Percentiles rank a stretch among this genome's conserved stretches.
Evolutionary conservation across 306 rosid genomes (phyloP).

Genomic region (Datisca glomerata): DNA sequence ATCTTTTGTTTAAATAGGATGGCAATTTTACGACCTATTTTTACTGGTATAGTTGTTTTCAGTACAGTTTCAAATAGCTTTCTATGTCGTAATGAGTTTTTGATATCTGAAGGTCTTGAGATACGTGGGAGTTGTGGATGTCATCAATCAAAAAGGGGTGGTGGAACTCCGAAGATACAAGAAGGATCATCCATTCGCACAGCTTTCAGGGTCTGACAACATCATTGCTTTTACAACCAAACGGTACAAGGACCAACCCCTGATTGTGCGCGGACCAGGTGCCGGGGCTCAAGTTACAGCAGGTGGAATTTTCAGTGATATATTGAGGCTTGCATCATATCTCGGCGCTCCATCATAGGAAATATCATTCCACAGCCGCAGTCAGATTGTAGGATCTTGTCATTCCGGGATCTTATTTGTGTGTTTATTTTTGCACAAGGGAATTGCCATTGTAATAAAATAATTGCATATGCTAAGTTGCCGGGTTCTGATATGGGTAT

Average conservation of each 20-base stretch:
- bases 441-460: too few relatives aligned
- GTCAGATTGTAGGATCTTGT: not conserved
- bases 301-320: slow-evolving; percentile 88
- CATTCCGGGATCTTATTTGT: too few relatives aligned
- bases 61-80: too few relatives aligned
- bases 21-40: too few relatives aligned
- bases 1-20: too few relatives aligned
- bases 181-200: slow-evolving; percentile 95
- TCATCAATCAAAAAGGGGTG: slow-evolving; percentile 47
- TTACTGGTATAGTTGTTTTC: too few relatives aligned
- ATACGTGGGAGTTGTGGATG: slow-evolving; percentile 90
- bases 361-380: not conserved
- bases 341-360: slow-evolving; percentile 93
- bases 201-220: slow-evolving; percentile 84
- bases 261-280: slow-evolving; percentile 92
- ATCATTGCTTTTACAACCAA: slow-evolving; percentile 86
- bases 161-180: slow-evolving; percentile 75
- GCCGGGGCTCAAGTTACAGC: slow-evolving; percentile 99
- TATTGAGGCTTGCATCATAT: slow-evolving; percentile 90
- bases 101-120: slow-evolving; percentile 71
- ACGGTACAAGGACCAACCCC: slow-evolving; percentile 72
- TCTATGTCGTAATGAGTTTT: too few relatives aligned
- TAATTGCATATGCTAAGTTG: too few relatives aligned
- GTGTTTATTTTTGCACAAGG: too few relatives aligned
- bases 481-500: too few relatives aligned